Percentiles rank a stretch among this genome's conserved stretches.
Conservation (phyloP, 202 grass and related monocot species). For the Setaria italica region DNA sequence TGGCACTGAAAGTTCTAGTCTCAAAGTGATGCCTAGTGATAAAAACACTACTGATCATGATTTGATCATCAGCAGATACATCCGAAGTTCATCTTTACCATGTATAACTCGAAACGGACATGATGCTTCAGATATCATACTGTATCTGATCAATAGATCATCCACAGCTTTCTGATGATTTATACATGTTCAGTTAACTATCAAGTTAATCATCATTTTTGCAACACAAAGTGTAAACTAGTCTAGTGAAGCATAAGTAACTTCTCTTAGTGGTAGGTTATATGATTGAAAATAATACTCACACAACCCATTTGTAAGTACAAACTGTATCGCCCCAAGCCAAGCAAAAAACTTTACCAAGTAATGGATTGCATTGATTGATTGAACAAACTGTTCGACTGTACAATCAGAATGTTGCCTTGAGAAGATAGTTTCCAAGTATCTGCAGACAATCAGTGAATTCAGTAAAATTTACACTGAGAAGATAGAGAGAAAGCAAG, state of each 20-base stretch:
- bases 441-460: constrained; percentile 60
- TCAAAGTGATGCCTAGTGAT: background rate
- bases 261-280: background rate
- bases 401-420: constrained; percentile 58
- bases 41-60: background rate
- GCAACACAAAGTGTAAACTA: background rate
- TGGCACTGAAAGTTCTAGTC: background rate
- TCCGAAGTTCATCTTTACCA: constrained; percentile 17
- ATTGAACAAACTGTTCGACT: constrained; percentile 64
- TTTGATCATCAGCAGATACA: background rate
- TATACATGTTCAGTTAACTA: constrained; percentile 4
- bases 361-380: constrained; percentile 61
- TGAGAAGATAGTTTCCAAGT: constrained; percentile 74
- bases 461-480: constrained; percentile 27
- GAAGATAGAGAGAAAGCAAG: constrained; percentile 27
- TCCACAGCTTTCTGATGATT: background rate
- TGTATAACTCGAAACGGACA: background rate
- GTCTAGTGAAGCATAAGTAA: constrained; percentile 22
- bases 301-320: background rate
- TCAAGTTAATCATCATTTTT: background rate
- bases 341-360: constrained; percentile 58
- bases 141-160: background rate
- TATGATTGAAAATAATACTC: background rate
- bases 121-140: background rate
- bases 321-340: constrained; percentile 5